Evolutionary conservation across 306 rosid genomes (phyloP).

Genomic region (Cucurbita moschata): DNA sequence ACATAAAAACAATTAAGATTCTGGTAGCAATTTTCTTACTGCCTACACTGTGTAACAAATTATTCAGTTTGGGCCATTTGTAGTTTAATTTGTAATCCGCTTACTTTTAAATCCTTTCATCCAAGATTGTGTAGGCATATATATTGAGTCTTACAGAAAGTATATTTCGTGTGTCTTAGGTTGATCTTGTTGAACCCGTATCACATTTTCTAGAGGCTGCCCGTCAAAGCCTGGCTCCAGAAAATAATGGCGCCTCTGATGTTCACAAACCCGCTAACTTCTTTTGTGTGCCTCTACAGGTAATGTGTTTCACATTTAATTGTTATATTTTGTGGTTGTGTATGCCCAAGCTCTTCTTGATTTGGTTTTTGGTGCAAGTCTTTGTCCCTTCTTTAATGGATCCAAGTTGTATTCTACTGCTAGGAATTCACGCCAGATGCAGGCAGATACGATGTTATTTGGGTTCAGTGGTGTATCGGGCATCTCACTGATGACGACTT

Average conservation of each 20-base stretch:
- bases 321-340: not conserved
- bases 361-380: not conserved
- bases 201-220: slow-evolving; percentile 87
- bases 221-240: slow-evolving; percentile 52
- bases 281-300: slow-evolving; percentile 89
- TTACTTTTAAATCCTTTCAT: not conserved
- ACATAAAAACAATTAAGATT: not conserved
- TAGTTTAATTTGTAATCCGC: not conserved
- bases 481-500: slow-evolving; percentile 96
- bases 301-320: slow-evolving; percentile 10
- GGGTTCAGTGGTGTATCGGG: slow-evolving; percentile 98
- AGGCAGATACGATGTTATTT: slow-evolving; percentile 85
- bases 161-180: slow-evolving; percentile 33
- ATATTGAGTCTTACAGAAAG: slow-evolving; percentile 1
- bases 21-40: not conserved
- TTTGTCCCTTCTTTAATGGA: no score
- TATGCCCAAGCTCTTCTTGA: not conserved
- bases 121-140: not conserved
- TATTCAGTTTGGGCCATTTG: not conserved
- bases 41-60: not conserved
- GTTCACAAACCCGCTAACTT: slow-evolving; percentile 57
- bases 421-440: slow-evolving; percentile 81
- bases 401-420: not conserved
- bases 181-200: slow-evolving; percentile 95
- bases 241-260: slow-evolving; percentile 32